A percentile compares a stretch with the other conserved stretches of the same genome.
These are phyloP conservation scores for Leccinum griseonigrum DNA, from an alignment of 1,284 basidiomycete genomes.

Conservation along the genomic window DNA sequence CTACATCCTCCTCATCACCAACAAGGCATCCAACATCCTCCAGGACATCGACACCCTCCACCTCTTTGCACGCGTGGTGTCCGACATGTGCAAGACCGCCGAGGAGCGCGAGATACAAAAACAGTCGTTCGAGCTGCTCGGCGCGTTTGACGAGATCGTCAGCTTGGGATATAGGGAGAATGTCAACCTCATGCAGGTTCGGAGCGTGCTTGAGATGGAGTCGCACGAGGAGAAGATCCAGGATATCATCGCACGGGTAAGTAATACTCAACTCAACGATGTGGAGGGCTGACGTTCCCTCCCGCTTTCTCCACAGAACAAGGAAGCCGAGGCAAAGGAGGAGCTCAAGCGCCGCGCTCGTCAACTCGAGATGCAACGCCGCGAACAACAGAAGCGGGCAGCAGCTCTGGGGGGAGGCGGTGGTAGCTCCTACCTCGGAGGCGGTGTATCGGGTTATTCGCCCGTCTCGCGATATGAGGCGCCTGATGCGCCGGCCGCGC, in stretches of 20 bases:
- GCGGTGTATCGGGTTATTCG: constrained; percentile 66
- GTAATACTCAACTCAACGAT: constrained; percentile 19
- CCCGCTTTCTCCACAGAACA: constrained; percentile 63
- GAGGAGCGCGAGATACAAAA: constrained; percentile 90
- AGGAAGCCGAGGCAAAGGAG: constrained; percentile 99
- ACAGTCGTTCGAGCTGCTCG: constrained; percentile 93
- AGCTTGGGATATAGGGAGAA: constrained; percentile 94
- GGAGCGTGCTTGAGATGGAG: constrained; percentile 96
- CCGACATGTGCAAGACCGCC: constrained; percentile 85
- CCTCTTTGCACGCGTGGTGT: constrained; percentile 91
- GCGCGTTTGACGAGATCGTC: constrained; percentile 97
- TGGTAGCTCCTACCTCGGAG: constrained; percentile 55
- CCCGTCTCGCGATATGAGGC: constrained; percentile 71
- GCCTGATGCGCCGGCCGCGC: constrained; percentile 46
- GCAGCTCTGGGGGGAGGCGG: constrained; percentile 46
- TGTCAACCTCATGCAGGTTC: constrained; percentile 88
- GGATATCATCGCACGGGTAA: constrained; percentile 93
- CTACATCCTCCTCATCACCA: constrained; percentile 97
- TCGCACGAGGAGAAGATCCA: constrained; percentile 99
- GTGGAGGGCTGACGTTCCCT: neutral
- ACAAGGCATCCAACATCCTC: constrained; percentile 96
- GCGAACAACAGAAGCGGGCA: constrained; percentile 83
- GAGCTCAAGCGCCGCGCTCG: constrained; percentile 98
- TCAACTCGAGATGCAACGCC: constrained; percentile 96
- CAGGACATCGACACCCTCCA: constrained; percentile 98